These are phyloP conservation scores for Amphibolis antarctica DNA, from an alignment of 106 monocot genomes.

Conservation along the genomic window DNA sequence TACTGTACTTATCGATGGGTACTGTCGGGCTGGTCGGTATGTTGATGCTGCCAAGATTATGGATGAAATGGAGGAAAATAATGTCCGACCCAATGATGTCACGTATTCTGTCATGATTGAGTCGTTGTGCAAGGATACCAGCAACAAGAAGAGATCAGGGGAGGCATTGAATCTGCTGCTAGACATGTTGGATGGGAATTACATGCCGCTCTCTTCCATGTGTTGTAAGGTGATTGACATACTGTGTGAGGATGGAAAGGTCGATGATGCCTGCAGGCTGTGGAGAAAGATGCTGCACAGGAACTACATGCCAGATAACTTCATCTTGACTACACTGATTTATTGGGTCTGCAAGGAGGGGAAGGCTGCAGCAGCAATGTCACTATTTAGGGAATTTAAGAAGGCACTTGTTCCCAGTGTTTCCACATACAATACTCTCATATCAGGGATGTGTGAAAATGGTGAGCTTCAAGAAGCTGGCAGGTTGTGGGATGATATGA, in stretches of 20 bases:
- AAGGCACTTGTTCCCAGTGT: slow-evolving; percentile 43
- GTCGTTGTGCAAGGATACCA: slow-evolving; percentile 24
- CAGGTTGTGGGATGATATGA: slow-evolving; percentile 85
- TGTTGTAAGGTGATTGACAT: slow-evolving; percentile 74
- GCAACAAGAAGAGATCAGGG: slow-evolving; percentile 26
- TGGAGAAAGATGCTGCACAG: slow-evolving; percentile 61
- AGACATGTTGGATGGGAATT: slow-evolving; percentile 45
- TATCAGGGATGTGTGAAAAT: slow-evolving; percentile 66
- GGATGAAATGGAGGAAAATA: slow-evolving; percentile 63
- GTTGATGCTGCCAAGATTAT: slow-evolving; percentile 42
- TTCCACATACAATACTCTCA: slow-evolving; percentile 57
- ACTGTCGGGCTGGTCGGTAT: slow-evolving; percentile 32
- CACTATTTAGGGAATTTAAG: slow-evolving; percentile 60
- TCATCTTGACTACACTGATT: slow-evolving; percentile 57
- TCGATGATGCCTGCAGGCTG: slow-evolving; percentile 46
- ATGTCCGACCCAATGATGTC: slow-evolving; percentile 39
- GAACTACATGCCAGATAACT: slow-evolving; percentile 56
- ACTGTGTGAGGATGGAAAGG: slow-evolving; percentile 58
- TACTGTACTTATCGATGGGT: slow-evolving; percentile 49
- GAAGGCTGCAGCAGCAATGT: slow-evolving; percentile 41
- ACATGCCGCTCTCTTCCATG: slow-evolving; percentile 35
- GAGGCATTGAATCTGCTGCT: slow-evolving; percentile 54
- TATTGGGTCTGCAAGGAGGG: slow-evolving; percentile 76
- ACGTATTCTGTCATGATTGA: slow-evolving; percentile 59
- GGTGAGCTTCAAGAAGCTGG: slow-evolving; percentile 72